Evolutionary conservation across 768 basidiomycete species (phyloP), one percentile per base, ranked within the genome.

Genomic region (Suillus fuscotomentosus): DNA sequence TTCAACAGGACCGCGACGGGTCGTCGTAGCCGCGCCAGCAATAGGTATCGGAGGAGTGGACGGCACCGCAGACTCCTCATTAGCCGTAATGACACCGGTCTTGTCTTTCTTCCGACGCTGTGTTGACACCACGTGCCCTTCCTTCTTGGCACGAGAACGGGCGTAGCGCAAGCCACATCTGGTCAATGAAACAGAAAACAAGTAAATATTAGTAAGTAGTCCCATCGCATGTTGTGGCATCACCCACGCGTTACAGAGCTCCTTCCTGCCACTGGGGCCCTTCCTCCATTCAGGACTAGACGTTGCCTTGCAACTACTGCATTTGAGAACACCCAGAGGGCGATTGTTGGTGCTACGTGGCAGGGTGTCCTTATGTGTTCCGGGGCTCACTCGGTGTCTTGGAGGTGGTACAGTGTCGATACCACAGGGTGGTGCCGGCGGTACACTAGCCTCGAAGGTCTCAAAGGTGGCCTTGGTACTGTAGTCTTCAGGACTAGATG

Each of bases 251-350:
- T 95, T 95, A 75, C 94, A 95, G 34, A 95, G 82, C 75, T 95
- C 92, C 77, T 95, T 95, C 76, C 91, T 90, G 34, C 94, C 94
- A 70, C 86, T 92, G 60, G 92, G 92, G 22, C 94, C 94, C 76
- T 95, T 95, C 73, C 94, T 81, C 94, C 94, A 95, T 75, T 95
- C 94, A 0, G 94, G 94, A 71, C 92, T 94, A 9, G 84, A 83
- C 8, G 89, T 92, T 13, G 83, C 88, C 76, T 88, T 90, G 77
- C 94, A 95, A 72, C 90, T 92, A 24, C 87, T 84, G 75, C 93
- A 95, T 69, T 84, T 84, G 64, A 83, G 73, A 20, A 95, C 80
- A 0, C 93, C 93, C 60, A 82, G 81, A 0, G 93, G 92, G 24
- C 92, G 84, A 69, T 89, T 91, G 22, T 88, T 69, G 22, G 56